These are phyloP conservation scores for Acanthamoeba culbertsoni DNA, from an alignment of 208 protist species.

Conservation along the genomic window DNA sequence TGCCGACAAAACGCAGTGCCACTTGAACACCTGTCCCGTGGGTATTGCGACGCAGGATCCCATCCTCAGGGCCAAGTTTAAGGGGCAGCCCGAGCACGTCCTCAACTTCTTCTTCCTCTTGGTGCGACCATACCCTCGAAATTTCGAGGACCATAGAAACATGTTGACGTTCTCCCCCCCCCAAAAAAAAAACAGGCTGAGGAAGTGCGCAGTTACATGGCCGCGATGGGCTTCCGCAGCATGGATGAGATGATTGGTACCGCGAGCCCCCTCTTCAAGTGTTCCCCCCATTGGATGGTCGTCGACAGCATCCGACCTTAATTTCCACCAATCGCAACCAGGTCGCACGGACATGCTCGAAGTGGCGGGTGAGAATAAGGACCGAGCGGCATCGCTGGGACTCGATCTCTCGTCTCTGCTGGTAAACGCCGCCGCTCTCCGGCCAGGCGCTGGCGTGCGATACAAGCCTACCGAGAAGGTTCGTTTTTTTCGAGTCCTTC, in stretches of 20 bases:
- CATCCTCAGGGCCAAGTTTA: constrained; percentile 85
- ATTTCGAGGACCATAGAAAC: too few species aligned
- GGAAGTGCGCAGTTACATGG: constrained; percentile 83
- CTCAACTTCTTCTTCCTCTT: constrained; percentile 88
- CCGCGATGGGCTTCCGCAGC: constrained; percentile 79
- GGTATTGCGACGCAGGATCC: constrained; percentile 89
- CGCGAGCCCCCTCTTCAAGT: constrained; percentile 60
- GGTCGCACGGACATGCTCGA: constrained; percentile 25
- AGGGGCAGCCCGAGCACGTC: constrained; percentile 85
- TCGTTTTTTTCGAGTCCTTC: too few species aligned
- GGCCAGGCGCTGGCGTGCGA: background rate
- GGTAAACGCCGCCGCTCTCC: background rate
- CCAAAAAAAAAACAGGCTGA: constrained; percentile 71
- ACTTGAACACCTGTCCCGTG: constrained; percentile 90
- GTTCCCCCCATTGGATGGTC: background rate
- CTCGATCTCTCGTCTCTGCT: constrained; percentile 63
- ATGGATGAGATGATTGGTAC: constrained; percentile 85
- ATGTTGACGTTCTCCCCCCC: too few species aligned
- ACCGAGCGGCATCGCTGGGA: background rate
- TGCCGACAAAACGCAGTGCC: constrained; percentile 71
- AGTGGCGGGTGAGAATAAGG: background rate
- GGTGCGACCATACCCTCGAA: too few species aligned
- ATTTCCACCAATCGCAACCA: background rate
- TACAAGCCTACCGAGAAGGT: background rate
- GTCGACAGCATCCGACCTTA: background rate